Percentiles rank a stretch among this genome's conserved stretches.
phyloP scores from a whole-genome alignment of 768 basidiomycete genomes.

The Rhizopogon rudus region DNA sequence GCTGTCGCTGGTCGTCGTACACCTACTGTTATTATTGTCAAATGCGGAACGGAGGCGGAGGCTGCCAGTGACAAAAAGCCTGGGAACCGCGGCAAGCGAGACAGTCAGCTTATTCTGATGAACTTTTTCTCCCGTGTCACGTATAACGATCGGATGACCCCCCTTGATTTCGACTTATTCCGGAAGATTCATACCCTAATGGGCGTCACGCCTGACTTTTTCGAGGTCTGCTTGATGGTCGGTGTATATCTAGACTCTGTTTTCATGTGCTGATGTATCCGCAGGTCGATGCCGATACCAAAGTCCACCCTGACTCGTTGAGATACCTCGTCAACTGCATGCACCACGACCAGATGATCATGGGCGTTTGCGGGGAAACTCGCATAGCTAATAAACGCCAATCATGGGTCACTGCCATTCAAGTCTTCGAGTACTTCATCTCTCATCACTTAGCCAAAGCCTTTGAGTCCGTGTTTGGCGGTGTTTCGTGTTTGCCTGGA shows the following conservation, averaged over 20 bases:
- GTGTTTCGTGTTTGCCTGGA: slow-evolving; percentile 98
- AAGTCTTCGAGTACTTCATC: slow-evolving; percentile 98
- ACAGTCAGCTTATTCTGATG: slow-evolving; percentile 98
- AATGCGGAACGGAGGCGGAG: slow-evolving; percentile 91
- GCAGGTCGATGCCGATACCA: slow-evolving; percentile 99
- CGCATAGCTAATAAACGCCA: slow-evolving; percentile 98
- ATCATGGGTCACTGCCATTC: slow-evolving; percentile 98
- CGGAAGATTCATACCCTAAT: slow-evolving; percentile 93
- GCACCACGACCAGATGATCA: slow-evolving; percentile 98
- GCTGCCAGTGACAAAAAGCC: slow-evolving; percentile 84
- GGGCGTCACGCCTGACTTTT: slow-evolving; percentile 99
- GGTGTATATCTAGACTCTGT: slow-evolving; percentile 18
- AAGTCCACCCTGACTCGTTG: slow-evolving; percentile 87
- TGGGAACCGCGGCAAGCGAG: slow-evolving; percentile 97
- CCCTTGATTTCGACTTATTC: slow-evolving; percentile 97
- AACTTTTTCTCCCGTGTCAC: slow-evolving; percentile 99
- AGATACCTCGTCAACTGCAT: slow-evolving; percentile 93
- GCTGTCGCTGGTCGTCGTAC: slow-evolving; percentile 86
- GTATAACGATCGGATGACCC: slow-evolving; percentile 98
- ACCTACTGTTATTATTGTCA: slow-evolving; percentile 91
- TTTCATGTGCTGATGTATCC: slow-evolving; percentile 7
- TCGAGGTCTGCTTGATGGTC: slow-evolving; percentile 97
- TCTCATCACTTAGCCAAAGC: slow-evolving; percentile 98
- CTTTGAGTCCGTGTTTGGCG: slow-evolving; percentile 98
- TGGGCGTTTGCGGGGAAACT: slow-evolving; percentile 99